phyloP scores from a whole-genome alignment of 1,139 yeast genomes.

The Hyphopichia buzzinii region DNA sequence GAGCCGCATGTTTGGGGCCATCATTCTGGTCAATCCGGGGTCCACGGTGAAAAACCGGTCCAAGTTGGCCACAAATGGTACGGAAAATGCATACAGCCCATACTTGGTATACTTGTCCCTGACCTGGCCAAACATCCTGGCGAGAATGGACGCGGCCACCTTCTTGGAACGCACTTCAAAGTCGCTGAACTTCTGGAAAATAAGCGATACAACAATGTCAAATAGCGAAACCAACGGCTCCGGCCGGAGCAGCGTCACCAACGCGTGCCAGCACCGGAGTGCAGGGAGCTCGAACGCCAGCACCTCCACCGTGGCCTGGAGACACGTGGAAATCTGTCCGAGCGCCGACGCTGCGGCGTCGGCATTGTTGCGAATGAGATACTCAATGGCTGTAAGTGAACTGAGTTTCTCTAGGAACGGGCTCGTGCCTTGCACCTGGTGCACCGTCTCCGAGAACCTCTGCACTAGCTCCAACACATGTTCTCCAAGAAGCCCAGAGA shows the following conservation, averaged over 20 bases:
- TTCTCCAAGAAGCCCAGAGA: slow-evolving; percentile 42
- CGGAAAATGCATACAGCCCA: slow-evolving; percentile 47
- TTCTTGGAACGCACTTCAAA: slow-evolving; percentile 48
- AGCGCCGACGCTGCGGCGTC: slow-evolving; percentile 68
- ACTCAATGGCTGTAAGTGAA: slow-evolving; percentile 72
- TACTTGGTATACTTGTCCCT: slow-evolving; percentile 37
- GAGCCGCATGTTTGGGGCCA: slow-evolving; percentile 22
- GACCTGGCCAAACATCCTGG: slow-evolving; percentile 35
- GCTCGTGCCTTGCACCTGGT: slow-evolving; percentile 61
- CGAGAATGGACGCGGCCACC: slow-evolving; percentile 46
- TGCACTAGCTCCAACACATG: slow-evolving; percentile 76
- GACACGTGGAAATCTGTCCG: slow-evolving; percentile 85
- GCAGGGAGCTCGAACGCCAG: slow-evolving; percentile 61
- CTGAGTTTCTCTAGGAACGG: slow-evolving; percentile 71
- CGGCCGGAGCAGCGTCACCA: slow-evolving; percentile 50
- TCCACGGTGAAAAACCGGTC: slow-evolving; percentile 23
- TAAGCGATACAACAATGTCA: slow-evolving; percentile 44
- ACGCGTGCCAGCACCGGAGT: slow-evolving; percentile 63
- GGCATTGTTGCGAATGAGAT: slow-evolving; percentile 62
- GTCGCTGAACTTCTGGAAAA: slow-evolving; percentile 60
- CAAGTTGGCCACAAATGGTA: slow-evolving; percentile 47
- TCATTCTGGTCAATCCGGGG: slow-evolving; percentile 23
- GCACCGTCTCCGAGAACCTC: slow-evolving; percentile 73
- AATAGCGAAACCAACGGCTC: slow-evolving; percentile 50
- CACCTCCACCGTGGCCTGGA: slow-evolving; percentile 76